Percentiles rank a stretch among this genome's conserved stretches.
These are phyloP conservation scores for Nemania abortiva DNA, from an alignment of 2,329 filamentous ascomycete genomes.

Conservation along the genomic window DNA sequence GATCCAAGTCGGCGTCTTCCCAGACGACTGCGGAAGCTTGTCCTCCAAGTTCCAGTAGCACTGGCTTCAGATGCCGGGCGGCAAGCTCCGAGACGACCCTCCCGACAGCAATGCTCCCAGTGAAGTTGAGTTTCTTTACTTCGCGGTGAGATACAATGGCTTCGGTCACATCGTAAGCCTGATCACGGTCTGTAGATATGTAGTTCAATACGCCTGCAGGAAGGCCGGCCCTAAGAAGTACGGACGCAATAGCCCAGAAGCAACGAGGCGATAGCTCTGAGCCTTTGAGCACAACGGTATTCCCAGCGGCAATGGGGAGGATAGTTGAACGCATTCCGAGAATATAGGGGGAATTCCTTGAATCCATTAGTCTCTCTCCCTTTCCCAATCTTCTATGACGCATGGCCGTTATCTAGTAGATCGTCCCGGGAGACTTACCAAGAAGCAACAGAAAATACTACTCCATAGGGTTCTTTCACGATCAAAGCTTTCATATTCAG, in stretches of 20 bases:
- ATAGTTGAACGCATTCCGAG: slow-evolving; percentile 67
- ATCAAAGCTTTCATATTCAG: too few species aligned
- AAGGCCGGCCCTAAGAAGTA: slow-evolving; percentile 79
- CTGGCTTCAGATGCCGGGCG: slow-evolving; percentile 81
- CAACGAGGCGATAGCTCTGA: slow-evolving; percentile 75
- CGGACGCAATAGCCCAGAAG: slow-evolving; percentile 70
- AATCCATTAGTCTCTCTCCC: slow-evolving; percentile 1
- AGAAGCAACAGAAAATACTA: too few species aligned
- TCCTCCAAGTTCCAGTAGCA: slow-evolving; percentile 84
- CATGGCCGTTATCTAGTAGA: too few species aligned
- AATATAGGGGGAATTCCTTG: slow-evolving; percentile 68
- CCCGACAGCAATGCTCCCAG: slow-evolving; percentile 79
- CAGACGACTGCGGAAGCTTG: slow-evolving; percentile 84
- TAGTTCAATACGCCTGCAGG: slow-evolving; percentile 81
- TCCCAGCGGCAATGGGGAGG: slow-evolving; percentile 79
- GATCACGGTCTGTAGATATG: slow-evolving; percentile 72
- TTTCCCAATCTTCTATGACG: too few species aligned
- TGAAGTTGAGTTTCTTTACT: slow-evolving; percentile 88
- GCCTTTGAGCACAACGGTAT: slow-evolving; percentile 79
- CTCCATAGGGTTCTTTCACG: too few species aligned
- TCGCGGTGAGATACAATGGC: slow-evolving; percentile 74
- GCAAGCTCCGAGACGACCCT: slow-evolving; percentile 76
- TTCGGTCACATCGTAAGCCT: slow-evolving; percentile 75
- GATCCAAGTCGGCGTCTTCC: slow-evolving; percentile 80
- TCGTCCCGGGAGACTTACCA: too few species aligned